These are phyloP conservation scores for Penicillium simplicissimum DNA, from an alignment of 495 filamentous ascomycete species.

Conservation along the genomic window DNA sequence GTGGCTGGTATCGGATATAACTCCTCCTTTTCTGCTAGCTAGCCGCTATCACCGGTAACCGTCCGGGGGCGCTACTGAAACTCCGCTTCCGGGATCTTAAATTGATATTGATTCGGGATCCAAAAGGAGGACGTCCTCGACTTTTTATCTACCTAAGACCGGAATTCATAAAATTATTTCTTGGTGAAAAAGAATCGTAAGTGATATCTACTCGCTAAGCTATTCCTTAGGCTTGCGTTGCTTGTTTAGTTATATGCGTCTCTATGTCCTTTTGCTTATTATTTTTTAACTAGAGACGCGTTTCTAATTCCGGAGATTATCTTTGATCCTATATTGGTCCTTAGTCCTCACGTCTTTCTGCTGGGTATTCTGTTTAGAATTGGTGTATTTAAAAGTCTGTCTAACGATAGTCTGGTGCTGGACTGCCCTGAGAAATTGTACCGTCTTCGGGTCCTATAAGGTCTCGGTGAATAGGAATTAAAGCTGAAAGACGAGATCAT, in stretches of 20 bases:
- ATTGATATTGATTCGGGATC: conserved; percentile 37
- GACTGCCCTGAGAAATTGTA: conserved; percentile 22
- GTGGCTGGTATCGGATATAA: conserved; percentile 35
- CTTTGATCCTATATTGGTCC: conserved; percentile 31
- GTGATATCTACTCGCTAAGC: neutral
- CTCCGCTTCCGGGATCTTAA: conserved; percentile 30
- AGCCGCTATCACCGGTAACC: conserved; percentile 35
- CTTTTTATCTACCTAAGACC: conserved; percentile 36
- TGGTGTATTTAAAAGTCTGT: conserved; percentile 25
- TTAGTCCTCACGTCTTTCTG: conserved; percentile 32
- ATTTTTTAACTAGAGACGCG: conserved; percentile 27
- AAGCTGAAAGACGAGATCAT: conserved; percentile 30
- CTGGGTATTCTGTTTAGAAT: conserved; percentile 37
- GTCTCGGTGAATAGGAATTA: conserved; percentile 4
- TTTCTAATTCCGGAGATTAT: conserved; percentile 36
- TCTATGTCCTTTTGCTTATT: conserved; percentile 2
- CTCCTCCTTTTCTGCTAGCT: conserved; percentile 40
- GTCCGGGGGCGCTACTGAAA: conserved; percentile 33
- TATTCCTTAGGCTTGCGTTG: no score
- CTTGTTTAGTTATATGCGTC: neutral
- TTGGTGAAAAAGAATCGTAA: conserved; percentile 35
- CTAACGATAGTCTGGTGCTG: conserved; percentile 16
- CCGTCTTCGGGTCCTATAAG: no score
- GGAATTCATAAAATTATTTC: conserved; percentile 38
- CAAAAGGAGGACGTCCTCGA: conserved; percentile 24